These are phyloP conservation scores for Rubia balearica DNA, from an alignment of 305 asterid species.

Conservation along the genomic window DNA sequence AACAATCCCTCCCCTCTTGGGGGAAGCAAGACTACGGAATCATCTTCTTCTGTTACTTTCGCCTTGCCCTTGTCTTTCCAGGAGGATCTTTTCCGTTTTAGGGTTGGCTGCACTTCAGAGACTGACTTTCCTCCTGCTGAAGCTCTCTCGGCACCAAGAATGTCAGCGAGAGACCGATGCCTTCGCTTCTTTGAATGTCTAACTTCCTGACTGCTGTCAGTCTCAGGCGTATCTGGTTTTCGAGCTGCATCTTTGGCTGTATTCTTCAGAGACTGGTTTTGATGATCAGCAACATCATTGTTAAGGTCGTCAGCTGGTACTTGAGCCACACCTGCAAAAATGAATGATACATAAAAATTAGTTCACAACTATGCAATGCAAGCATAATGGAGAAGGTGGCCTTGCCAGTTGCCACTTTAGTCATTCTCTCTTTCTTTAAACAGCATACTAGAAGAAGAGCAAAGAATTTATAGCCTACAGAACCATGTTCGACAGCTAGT, in stretches of 20 bases:
- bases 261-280: neutral
- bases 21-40: slow-evolving; percentile 18
- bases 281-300: neutral
- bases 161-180: slow-evolving; percentile 28
- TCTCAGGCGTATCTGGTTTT: slow-evolving; percentile 5
- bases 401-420: too few relatives aligned
- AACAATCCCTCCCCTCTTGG: slow-evolving; percentile 16
- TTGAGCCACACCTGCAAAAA: slow-evolving; percentile 7
- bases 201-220: neutral
- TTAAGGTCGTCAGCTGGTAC: neutral
- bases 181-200: neutral
- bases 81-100: slow-evolving; percentile 23
- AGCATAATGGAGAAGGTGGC: too few relatives aligned
- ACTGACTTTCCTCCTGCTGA: slow-evolving; percentile 17
- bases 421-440: too few relatives aligned
- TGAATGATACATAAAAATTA: neutral
- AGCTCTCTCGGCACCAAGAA: slow-evolving; percentile 22
- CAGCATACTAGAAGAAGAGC: too few relatives aligned
- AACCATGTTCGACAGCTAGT: too few relatives aligned
- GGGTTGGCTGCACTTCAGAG: slow-evolving; percentile 18
- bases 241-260: neutral
- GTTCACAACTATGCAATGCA: neutral
- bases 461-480: too few relatives aligned
- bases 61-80: slow-evolving; percentile 20
- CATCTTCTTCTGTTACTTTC: slow-evolving; percentile 9